Evolutionary conservation across 106 monocot species (phyloP).

Genomic region (Triglochin maritima): DNA sequence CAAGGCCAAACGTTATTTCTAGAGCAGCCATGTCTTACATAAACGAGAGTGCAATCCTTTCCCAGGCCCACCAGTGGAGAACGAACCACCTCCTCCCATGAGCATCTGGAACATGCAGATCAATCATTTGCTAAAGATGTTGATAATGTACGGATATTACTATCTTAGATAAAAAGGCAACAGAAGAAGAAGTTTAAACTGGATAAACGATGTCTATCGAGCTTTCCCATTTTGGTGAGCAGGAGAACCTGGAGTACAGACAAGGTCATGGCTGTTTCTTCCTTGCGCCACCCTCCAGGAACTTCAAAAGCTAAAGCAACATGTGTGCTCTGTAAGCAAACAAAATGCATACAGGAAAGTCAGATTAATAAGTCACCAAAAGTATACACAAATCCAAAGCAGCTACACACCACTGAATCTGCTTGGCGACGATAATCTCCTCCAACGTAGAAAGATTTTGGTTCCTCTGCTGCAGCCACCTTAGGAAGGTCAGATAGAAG

Average conservation of each 20-base stretch:
- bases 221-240: too few species aligned
- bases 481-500: slow-evolving; percentile 56
- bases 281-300: slow-evolving; percentile 80
- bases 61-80: slow-evolving; percentile 73
- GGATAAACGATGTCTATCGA: background rate
- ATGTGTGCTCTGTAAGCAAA: slow-evolving; percentile 46
- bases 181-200: background rate
- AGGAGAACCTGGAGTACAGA: slow-evolving; percentile 66
- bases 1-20: background rate
- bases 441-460: slow-evolving; percentile 62
- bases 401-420: slow-evolving; percentile 43
- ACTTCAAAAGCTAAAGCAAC: slow-evolving; percentile 75
- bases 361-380: background rate
- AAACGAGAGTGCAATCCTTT: slow-evolving; percentile 66
- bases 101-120: slow-evolving; percentile 39
- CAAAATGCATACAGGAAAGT: slow-evolving; percentile 5
- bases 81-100: slow-evolving; percentile 79
- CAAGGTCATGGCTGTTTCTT: slow-evolving; percentile 56
- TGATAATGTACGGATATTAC: too few species aligned
- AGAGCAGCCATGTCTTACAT: slow-evolving; percentile 3
- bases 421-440: slow-evolving; percentile 68
- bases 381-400: background rate
- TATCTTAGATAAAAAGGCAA: background rate
- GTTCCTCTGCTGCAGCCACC: slow-evolving; percentile 33
- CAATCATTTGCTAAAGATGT: background rate